Conservation (phyloP, 805 yeast genomes). For the Hanseniaspora hatyaiensis region DNA sequence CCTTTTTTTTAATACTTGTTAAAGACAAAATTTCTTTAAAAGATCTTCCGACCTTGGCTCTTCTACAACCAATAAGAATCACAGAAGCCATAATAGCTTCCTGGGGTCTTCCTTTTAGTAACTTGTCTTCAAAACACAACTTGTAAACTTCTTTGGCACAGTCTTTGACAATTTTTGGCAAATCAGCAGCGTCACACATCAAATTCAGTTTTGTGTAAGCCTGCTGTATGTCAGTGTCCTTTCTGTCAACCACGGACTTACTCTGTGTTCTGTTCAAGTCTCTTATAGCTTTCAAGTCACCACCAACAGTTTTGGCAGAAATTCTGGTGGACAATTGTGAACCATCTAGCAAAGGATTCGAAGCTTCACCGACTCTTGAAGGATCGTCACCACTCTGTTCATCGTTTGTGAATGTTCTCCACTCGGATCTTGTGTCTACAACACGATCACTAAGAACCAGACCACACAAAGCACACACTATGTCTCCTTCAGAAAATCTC, state of each 20-base stretch:
- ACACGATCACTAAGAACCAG: conserved; percentile 81
- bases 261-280: conserved; percentile 86
- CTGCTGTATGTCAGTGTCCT: conserved; percentile 73
- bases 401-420: conserved; percentile 97
- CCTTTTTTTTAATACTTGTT: conserved; percentile 86
- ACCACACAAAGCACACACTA: conserved; percentile 97
- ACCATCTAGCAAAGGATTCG: conserved; percentile 81
- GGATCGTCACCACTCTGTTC: conserved; percentile 98
- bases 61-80: conserved; percentile 85
- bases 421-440: conserved; percentile 91
- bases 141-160: conserved; percentile 95
- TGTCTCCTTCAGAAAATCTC: conserved; percentile 92
- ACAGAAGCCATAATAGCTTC: conserved; percentile 96
- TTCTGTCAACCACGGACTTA: conserved; percentile 70
- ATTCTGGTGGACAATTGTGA: conserved; percentile 88
- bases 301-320: conserved; percentile 66
- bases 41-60: conserved; percentile 86
- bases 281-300: conserved; percentile 75
- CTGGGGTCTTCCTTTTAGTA: conserved; percentile 79
- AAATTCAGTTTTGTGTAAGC: conserved; percentile 87
- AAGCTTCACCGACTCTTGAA: conserved; percentile 97
- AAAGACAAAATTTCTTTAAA: conserved; percentile 93
- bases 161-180: conserved; percentile 91
- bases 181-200: conserved; percentile 92
- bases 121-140: conserved; percentile 74